Base-by-base conservation (phyloP, 495 filamentous ascomycete genomes). In the Tetracladium marchalianum region DNA sequence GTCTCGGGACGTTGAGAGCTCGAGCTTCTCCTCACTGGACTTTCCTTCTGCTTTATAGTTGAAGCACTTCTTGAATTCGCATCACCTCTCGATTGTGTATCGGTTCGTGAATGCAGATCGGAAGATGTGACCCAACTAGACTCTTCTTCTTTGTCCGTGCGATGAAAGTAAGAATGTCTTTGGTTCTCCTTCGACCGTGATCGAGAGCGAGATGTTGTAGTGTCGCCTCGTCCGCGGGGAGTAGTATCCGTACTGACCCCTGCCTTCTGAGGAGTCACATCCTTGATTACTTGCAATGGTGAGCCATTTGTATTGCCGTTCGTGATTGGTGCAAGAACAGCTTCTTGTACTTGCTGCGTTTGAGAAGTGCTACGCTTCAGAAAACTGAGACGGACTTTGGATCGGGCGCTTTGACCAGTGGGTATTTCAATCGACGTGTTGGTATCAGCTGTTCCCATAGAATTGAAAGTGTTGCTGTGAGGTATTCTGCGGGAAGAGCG, bases 211-310 rank as follows among this genome's bases (percentile, higher is more conserved):
- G 51, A 34, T 7, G 54, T 47, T 31, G 54, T 57, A 16, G 53
- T 57, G 35, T 50, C 43, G 13, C 39, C 43, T 10, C 54, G 49
- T 11, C 54, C 54, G 4, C 53, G 38, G 11, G 54, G 46, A 12
- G 46, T 53, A 12, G 46, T 53, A 40, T 52, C 55, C 2, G 50
- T 54, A 27, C 46, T 56, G 6, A 44, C 43, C 12, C 50, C 52
- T 22, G 56, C 55, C 17, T 41, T 49, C 22, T 27, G 22, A 7
- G 22, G 22, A 27, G 22, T 27, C 3, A 27, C 22, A 27, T 27
- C 22, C 7, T 27, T 27, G 22, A 27, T 27, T 3, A 27, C 22
- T 27, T 27, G 22, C 22, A 27, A 27, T 27, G 22, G 22, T 7
- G 22, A 27, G 22, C 22, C 22, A 11, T 41, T 41, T 9, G 31